phyloP scores from a whole-genome alignment of 164 flowering plant species.

The grape (Vitis vinifera) region ASM3070453v1 NC_081805.1:3589501-3590000 shows the following conservation, averaged over 20 bases:
- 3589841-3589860: slow-evolving; percentile 5
- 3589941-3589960: slow-evolving; percentile 5
- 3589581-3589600: neutral
- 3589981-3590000: neutral
- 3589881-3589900: neutral
- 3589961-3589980: slow-evolving; percentile 14
- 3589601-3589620: slow-evolving; percentile 9
- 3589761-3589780: slow-evolving; percentile 1
- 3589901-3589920: slow-evolving; percentile 4
- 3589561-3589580: neutral
- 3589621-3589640: neutral
- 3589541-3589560: neutral
- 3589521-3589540: neutral
- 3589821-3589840: neutral
- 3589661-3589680: neutral
- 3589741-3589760: neutral
- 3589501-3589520: fast-evolving
- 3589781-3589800: neutral
- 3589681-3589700: neutral
- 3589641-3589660: neutral
- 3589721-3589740: slow-evolving; percentile 5
- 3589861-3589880: neutral
- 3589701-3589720: slow-evolving; percentile 4
- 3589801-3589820: neutral
- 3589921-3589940: slow-evolving; percentile 3